Evolutionary conservation across 208 protist genomes (phyloP).

Genomic region (Leishmania amazonensis): DNA sequence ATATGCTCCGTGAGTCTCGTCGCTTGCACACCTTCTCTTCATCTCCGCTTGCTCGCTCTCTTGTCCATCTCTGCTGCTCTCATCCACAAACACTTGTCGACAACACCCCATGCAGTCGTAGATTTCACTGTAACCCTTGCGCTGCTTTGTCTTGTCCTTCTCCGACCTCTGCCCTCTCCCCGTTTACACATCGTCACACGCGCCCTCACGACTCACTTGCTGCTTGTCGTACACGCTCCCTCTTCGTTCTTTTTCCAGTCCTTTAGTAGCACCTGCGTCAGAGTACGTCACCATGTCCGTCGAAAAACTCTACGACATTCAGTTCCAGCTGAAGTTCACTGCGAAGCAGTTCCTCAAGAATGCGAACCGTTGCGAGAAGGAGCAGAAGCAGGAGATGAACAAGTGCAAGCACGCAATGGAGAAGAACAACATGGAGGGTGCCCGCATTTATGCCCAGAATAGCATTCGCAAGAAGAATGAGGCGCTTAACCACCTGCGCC

Average conservation of each 20-base stretch:
- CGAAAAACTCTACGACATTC: constrained; percentile 87
- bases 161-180: not conserved
- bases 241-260: not conserved
- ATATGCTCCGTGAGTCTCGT: not conserved
- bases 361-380: constrained; percentile 90
- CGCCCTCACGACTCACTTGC: not conserved
- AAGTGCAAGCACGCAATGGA: constrained; percentile 97
- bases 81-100: not conserved
- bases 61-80: not conserved
- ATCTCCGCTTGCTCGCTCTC: not conserved
- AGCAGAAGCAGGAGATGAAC: constrained; percentile 90
- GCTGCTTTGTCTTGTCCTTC: not conserved
- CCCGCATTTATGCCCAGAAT: constrained; percentile 98
- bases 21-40: not conserved
- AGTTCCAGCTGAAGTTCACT: constrained; percentile 97
- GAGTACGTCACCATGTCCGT: constrained; percentile 59
- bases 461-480: constrained; percentile 98
- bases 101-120: not conserved
- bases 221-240: constrained; percentile 6
- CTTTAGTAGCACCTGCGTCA: not conserved
- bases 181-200: not conserved
- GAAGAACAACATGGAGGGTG: constrained; percentile 97
- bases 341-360: constrained; percentile 94
- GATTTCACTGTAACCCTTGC: not conserved
- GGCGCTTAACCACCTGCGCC: constrained; percentile 95